These are phyloP conservation scores for Xerocomus spinulosus DNA, from an alignment of 768 basidiomycete species.

Conservation along the genomic window DNA sequence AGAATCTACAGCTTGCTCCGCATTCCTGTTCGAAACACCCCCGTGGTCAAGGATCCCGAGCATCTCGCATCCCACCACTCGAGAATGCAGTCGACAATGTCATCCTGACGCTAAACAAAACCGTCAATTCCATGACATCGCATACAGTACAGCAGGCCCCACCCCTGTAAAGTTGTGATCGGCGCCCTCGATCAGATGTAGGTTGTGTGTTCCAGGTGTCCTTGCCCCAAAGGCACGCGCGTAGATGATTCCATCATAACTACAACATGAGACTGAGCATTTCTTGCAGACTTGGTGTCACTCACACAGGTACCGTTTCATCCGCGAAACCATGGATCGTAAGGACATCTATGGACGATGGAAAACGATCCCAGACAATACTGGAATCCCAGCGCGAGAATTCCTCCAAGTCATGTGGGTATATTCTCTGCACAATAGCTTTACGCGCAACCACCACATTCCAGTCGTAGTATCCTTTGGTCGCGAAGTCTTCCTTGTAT, in stretches of 20 bases:
- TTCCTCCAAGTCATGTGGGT: constrained; percentile 53
- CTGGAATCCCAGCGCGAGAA: constrained; percentile 66
- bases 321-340: constrained; percentile 76
- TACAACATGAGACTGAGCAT: constrained; percentile 23
- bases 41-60: constrained; percentile 49
- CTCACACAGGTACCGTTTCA: constrained; percentile 64
- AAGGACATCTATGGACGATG: constrained; percentile 57
- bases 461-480: constrained; percentile 60
- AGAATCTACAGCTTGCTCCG: constrained; percentile 42
- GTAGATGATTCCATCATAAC: constrained; percentile 71
- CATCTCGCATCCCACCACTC: constrained; percentile 58
- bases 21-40: constrained; percentile 58
- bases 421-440: constrained; percentile 46
- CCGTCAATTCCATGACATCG: constrained; percentile 1
- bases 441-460: constrained; percentile 64
- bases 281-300: constrained; percentile 6
- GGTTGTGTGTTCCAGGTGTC: constrained; percentile 61
- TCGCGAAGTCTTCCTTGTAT: constrained; percentile 49
- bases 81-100: constrained; percentile 62
- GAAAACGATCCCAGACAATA: constrained; percentile 66
- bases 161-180: constrained; percentile 77
- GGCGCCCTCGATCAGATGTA: constrained; percentile 66
- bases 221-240: constrained; percentile 54
- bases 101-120: constrained; percentile 48
- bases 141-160: constrained; percentile 8